A percentile compares a stretch with the other conserved stretches of the same genome.
These are phyloP conservation scores for Saturnispora kantuleensis DNA, from an alignment of 805 yeast genomes.

Conservation along the genomic window DNA sequence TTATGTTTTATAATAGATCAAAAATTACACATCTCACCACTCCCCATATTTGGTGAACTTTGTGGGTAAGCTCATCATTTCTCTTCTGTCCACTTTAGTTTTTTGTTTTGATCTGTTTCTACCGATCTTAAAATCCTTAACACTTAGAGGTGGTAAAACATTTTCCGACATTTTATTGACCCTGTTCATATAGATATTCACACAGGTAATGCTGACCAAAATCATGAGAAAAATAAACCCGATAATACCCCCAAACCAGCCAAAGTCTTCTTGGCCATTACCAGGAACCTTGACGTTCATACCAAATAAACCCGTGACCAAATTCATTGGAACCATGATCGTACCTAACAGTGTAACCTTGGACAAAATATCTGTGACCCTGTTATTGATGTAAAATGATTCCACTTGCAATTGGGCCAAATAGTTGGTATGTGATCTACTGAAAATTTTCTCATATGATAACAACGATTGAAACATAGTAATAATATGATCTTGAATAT, in stretches of 20 bases:
- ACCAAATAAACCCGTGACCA: constrained; percentile 87
- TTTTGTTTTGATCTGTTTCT: constrained; percentile 15
- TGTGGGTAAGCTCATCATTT: constrained; percentile 25
- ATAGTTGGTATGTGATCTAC: constrained; percentile 86
- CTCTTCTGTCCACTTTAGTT: constrained; percentile 14
- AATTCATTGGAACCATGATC: constrained; percentile 77
- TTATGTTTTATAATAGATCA: too few relatives aligned
- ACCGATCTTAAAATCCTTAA: constrained; percentile 24
- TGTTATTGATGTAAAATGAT: constrained; percentile 75
- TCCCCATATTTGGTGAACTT: constrained; percentile 26
- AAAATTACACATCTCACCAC: constrained; percentile 12
- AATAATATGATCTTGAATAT: constrained; percentile 93
- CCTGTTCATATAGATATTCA: constrained; percentile 19
- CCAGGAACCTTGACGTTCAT: constrained; percentile 94
- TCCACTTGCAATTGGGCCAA: constrained; percentile 91
- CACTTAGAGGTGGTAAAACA: constrained; percentile 16
- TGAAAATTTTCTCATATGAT: constrained; percentile 87
- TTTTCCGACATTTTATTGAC: constrained; percentile 13
- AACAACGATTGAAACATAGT: constrained; percentile 89
- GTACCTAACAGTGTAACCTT: constrained; percentile 89
- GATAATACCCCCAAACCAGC: constrained; percentile 43
- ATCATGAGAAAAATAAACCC: constrained; percentile 23
- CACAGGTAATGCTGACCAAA: constrained; percentile 16
- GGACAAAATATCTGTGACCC: constrained; percentile 78
- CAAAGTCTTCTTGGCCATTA: constrained; percentile 27